A percentile compares a stretch with the other conserved stretches of the same genome.
Conservation (phyloP, 805 yeast species). For the Myxozyma nipponensis region DNA sequence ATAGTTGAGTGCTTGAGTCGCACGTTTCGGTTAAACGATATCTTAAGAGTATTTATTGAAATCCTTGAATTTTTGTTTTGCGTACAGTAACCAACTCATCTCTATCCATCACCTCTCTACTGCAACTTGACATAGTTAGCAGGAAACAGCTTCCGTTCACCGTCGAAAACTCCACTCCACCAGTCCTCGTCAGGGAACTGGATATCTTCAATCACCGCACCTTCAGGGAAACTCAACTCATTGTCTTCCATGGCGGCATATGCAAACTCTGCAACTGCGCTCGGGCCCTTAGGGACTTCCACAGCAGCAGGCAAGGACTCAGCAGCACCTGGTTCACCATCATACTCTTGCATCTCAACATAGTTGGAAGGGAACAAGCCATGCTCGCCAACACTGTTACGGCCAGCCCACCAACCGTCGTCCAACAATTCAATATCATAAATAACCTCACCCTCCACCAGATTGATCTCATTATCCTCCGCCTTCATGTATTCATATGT, state of each 20-base stretch:
- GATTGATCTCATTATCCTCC: constrained; percentile 70
- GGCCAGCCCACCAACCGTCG: constrained; percentile 91
- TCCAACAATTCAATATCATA: constrained; percentile 65
- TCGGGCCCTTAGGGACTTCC: constrained; percentile 34
- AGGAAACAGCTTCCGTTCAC: constrained; percentile 84
- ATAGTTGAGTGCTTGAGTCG: no score
- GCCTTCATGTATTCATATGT: constrained; percentile 74
- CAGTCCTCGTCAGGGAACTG: constrained; percentile 92
- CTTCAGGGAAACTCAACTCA: constrained; percentile 80
- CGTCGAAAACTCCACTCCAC: constrained; percentile 89
- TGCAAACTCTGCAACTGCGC: constrained; percentile 67
- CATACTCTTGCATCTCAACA: constrained; percentile 50
- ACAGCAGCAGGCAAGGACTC: constrained; percentile 9
- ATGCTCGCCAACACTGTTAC: constrained; percentile 57
- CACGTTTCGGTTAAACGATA: no score
- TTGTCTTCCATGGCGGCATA: constrained; percentile 92
- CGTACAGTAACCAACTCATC: no score
- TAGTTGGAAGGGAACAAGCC: constrained; percentile 92
- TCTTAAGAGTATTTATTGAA: neutral
- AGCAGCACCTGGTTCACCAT: constrained; percentile 26
- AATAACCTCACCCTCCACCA: constrained; percentile 63
- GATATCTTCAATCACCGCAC: constrained; percentile 74
- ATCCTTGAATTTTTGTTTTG: no score
- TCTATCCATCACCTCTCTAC: constrained; percentile 1
- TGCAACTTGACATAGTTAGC: constrained; percentile 66